A percentile compares a stretch with the other conserved stretches of the same genome.
Evolutionary conservation across 163 green algal genomes (phyloP).

Genomic region (Picocystis sp.): DNA sequence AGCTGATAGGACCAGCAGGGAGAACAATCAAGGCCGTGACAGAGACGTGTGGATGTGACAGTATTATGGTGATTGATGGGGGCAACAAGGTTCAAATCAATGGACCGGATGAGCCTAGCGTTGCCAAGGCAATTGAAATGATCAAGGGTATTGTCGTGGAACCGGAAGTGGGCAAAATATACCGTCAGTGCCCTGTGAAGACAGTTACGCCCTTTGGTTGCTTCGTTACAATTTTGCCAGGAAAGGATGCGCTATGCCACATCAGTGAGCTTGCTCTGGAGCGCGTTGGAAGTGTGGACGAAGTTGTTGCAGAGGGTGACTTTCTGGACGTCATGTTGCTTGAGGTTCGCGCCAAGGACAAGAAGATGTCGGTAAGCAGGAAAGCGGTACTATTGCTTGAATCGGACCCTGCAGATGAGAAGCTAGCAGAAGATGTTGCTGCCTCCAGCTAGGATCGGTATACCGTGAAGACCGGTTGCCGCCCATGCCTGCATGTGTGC

Average conservation of each 20-base stretch:
- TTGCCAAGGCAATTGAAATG: conserved; percentile 12
- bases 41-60: conserved; percentile 10
- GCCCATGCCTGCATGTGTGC: too few species aligned
- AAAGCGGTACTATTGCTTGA: conserved; percentile 15
- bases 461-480: too few species aligned
- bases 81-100: not conserved
- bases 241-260: conserved; percentile 50
- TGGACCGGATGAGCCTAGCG: not conserved
- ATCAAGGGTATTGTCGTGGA: conserved; percentile 18
- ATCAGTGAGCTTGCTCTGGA: conserved; percentile 41
- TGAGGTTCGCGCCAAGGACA: conserved; percentile 16
- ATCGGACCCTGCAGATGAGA: too few species aligned
- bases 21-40: conserved; percentile 34
- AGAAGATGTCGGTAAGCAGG: conserved; percentile 19
- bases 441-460: too few species aligned
- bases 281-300: conserved; percentile 16
- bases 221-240: conserved; percentile 55
- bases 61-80: not conserved
- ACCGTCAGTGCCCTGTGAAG: conserved; percentile 17
- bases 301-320: conserved; percentile 30
- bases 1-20: conserved; percentile 40
- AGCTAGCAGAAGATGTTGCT: too few species aligned
- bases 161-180: conserved; percentile 24
- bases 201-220: conserved; percentile 34
- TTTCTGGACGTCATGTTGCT: conserved; percentile 40